Evolutionary conservation across 1,139 yeast genomes (phyloP).

Genomic region (Torulaspora globosa): DNA sequence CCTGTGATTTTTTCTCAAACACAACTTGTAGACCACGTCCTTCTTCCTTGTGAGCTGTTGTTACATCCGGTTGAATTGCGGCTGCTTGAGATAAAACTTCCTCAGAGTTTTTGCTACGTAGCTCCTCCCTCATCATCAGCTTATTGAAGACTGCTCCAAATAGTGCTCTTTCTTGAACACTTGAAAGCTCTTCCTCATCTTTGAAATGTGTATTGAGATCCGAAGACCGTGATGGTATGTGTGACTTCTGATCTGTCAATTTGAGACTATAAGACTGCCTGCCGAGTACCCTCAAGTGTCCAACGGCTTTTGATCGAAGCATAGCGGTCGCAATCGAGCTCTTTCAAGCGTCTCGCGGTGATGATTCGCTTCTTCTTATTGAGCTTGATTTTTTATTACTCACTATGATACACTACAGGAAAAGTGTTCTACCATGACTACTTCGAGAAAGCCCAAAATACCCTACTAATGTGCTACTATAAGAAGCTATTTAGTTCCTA

Average conservation of each 20-base stretch:
- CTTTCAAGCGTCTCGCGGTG: neutral
- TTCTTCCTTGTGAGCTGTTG: neutral
- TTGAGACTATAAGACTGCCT: neutral
- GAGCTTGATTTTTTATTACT: neutral
- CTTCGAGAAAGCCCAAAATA: neutral
- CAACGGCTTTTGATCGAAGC: conserved; percentile 1
- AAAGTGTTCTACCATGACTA: neutral
- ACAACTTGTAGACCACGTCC: conserved; percentile 21
- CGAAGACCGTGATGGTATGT: neutral
- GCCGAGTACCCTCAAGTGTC: neutral
- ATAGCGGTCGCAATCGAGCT: neutral
- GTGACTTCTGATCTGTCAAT: neutral
- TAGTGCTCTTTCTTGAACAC: conserved; percentile 22
- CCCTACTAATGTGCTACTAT: too few relatives aligned
- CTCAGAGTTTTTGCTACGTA: conserved; percentile 14
- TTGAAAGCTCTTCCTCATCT: conserved; percentile 19
- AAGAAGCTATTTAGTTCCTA: neutral
- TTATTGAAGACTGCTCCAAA: conserved; percentile 23
- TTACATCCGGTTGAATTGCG: conserved; percentile 8
- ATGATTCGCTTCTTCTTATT: neutral
- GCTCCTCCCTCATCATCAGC: conserved; percentile 22
- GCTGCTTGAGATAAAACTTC: conserved; percentile 14
- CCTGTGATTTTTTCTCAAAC: conserved; percentile 18
- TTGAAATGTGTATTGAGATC: conserved; percentile 15
- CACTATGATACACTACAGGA: neutral